Percentiles rank a stretch among this genome's conserved stretches.
These are phyloP conservation scores for Conticribra guillardii DNA, from an alignment of 108 stramenopile genomes.

Conservation along the genomic window DNA sequence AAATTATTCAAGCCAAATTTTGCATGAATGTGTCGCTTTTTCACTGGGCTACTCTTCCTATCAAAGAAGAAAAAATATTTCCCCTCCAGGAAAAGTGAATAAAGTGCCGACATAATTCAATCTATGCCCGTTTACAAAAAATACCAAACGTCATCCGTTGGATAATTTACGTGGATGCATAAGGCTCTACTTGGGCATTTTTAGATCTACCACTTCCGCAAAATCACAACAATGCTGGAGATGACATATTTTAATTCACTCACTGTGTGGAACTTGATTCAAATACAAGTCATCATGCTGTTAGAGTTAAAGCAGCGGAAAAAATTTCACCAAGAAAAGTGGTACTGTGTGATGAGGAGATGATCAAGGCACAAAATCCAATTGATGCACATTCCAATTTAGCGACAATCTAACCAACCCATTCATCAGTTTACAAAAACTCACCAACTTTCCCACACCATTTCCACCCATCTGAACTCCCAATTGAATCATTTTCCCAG, in stretches of 20 bases:
- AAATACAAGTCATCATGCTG: conserved; percentile 76
- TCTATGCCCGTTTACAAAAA: conserved; percentile 22
- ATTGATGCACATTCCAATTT: too few relatives aligned
- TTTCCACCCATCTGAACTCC: conserved; percentile 76
- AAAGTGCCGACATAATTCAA: conserved; percentile 48
- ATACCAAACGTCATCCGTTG: conserved; percentile 38
- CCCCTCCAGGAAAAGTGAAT: conserved; percentile 53
- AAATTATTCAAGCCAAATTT: neutral
- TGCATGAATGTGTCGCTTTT: conserved; percentile 44
- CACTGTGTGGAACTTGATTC: conserved; percentile 87
- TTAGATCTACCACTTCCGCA: too few relatives aligned
- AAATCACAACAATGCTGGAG: neutral
- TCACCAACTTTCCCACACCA: conserved; percentile 52
- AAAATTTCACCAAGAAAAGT: too few relatives aligned
- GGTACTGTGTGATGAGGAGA: too few relatives aligned
- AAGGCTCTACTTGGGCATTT: conserved; percentile 50
- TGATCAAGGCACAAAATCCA: too few relatives aligned
- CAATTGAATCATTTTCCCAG: conserved; percentile 83
- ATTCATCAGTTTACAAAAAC: neutral
- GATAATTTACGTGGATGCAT: conserved; percentile 12
- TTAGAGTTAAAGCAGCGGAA: too few relatives aligned
- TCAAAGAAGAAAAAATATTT: conserved; percentile 20
- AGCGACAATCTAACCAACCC: too few relatives aligned
- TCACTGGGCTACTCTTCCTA: conserved; percentile 54
- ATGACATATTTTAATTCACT: conserved; percentile 13